phyloP scores from a whole-genome alignment of 257 asterid species.

The Solanum dulcamara region DNA sequence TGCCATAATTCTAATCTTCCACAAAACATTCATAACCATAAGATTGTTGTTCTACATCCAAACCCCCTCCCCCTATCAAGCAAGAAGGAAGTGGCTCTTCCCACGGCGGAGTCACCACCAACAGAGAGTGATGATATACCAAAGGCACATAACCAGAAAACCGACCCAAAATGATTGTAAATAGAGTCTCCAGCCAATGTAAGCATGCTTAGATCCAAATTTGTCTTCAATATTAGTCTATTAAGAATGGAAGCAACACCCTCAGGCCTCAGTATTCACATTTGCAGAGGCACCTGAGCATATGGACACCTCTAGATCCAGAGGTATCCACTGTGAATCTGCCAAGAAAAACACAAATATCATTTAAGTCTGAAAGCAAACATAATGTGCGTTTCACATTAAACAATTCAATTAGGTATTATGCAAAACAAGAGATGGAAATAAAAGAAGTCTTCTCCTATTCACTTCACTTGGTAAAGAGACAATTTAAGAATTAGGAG shows the following conservation, averaged over 20 bases:
- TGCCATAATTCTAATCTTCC: background rate
- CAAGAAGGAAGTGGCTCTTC: background rate
- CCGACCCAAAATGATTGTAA: conserved; percentile 47
- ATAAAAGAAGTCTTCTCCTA: background rate
- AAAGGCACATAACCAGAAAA: conserved; percentile 55
- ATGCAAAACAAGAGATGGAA: background rate
- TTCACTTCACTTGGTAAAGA: background rate
- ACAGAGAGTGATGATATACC: background rate
- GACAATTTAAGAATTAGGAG: background rate
- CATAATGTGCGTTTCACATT: background rate
- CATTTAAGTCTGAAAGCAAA: background rate
- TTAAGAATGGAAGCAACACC: conserved; percentile 79
- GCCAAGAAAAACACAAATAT: conserved; percentile 2
- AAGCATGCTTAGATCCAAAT: conserved; percentile 51
- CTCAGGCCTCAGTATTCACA: conserved; percentile 73
- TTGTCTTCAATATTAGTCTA: conserved; percentile 64
- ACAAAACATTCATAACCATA: background rate
- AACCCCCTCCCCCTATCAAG: background rate
- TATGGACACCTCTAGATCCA: conserved; percentile 80
- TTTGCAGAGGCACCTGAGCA: conserved; percentile 82
- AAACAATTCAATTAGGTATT: background rate
- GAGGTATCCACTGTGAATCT: conserved; percentile 79
- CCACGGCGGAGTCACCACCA: background rate
- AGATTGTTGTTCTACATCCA: background rate
- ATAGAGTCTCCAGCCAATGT: conserved; percentile 68